These are phyloP conservation scores for Xylaria palmicola DNA, from an alignment of 495 filamentous ascomycete species.

Conservation along the genomic window DNA sequence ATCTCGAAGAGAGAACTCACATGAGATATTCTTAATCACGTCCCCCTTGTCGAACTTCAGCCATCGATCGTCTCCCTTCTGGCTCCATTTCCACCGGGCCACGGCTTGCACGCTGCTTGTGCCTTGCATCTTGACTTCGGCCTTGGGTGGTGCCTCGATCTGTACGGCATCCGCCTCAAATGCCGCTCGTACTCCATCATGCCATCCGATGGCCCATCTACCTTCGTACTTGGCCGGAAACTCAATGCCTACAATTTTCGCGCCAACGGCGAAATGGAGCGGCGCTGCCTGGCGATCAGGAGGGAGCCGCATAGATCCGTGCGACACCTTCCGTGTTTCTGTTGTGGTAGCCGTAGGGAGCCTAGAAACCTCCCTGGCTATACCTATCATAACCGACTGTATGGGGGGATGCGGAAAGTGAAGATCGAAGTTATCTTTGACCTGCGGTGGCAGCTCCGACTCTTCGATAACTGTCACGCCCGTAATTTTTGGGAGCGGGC, in stretches of 20 bases:
- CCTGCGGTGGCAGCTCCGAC: slow-evolving; percentile 16
- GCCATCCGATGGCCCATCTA: slow-evolving; percentile 50
- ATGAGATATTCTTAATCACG: slow-evolving; percentile 44
- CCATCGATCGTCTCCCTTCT: slow-evolving; percentile 45
- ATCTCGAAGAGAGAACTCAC: slow-evolving; percentile 34
- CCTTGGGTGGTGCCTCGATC: slow-evolving; percentile 37
- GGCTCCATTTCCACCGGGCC: slow-evolving; percentile 47
- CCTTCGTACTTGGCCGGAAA: slow-evolving; percentile 45
- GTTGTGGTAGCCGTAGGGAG: slow-evolving; percentile 38
- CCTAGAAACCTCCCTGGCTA: slow-evolving; percentile 27
- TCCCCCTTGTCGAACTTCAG: slow-evolving; percentile 50
- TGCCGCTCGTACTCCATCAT: slow-evolving; percentile 40
- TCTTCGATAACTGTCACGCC: slow-evolving; percentile 41
- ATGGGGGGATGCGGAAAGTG: slow-evolving; percentile 38
- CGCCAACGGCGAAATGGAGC: slow-evolving; percentile 43
- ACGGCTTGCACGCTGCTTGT: slow-evolving; percentile 37
- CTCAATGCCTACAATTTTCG: slow-evolving; percentile 44
- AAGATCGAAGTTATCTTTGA: slow-evolving; percentile 46
- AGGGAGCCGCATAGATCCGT: slow-evolving; percentile 31
- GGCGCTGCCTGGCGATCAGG: slow-evolving; percentile 37
- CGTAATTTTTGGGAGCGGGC: slow-evolving; percentile 37
- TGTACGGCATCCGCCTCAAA: slow-evolving; percentile 42
- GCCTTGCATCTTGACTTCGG: slow-evolving; percentile 36
- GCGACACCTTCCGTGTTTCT: slow-evolving; percentile 28
- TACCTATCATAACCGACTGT: slow-evolving; percentile 28